Base-by-base conservation (phyloP, 2,329 filamentous ascomycete species). In the Pseudogymnoascus sp. region DNA sequence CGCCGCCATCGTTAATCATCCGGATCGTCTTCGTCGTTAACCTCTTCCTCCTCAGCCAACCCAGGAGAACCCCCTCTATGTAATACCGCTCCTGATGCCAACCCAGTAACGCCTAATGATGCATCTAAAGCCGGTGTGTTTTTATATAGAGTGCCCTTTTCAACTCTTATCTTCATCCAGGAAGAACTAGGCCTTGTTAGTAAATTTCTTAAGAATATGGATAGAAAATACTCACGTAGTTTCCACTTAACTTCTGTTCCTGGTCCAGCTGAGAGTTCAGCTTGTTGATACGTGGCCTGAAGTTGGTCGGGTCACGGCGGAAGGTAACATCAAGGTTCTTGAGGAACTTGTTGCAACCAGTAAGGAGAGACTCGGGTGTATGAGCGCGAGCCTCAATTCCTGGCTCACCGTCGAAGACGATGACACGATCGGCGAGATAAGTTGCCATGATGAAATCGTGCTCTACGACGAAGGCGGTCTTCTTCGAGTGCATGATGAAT, bases 401-500 rank as follows among this genome's bases (percentile, higher is more conserved):
- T 59, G 96, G 95, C 79, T 96, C 75, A 70, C 96, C 95, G 73
- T 97, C 95, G 73, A 99, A 99, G 73, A 99, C 95, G 73, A 99
- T 99, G 76, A 99, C 95, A 69, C 95, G 90, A 74, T 99, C 96
- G 52, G 95, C 85, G 61, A 86, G 80, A 69, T 85, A 85, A 16
- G 83, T 87, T 52, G 84, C 85, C 93, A 97, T 97, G 81, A 97
- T 96, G 81, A 99, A 97, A 84, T 99, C 95, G 89, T 99, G 95
- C 87, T 99, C 95, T 75, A 99, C 93, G 69, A 99, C 87, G 76
- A 99, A 99, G 60, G 95, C 95, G 0, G 95, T 99, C 86, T 97
- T 97, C 87, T 97, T 97, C 71, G 92, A 88, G 82, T 99, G 93
- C 95, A 99, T 99, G 78, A 99, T 99, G 84, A 96, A 99, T 69